Evolutionary conservation across 371 early-diverging fungal genomes (phyloP).

Genomic region (Mucor racemosus): DNA sequence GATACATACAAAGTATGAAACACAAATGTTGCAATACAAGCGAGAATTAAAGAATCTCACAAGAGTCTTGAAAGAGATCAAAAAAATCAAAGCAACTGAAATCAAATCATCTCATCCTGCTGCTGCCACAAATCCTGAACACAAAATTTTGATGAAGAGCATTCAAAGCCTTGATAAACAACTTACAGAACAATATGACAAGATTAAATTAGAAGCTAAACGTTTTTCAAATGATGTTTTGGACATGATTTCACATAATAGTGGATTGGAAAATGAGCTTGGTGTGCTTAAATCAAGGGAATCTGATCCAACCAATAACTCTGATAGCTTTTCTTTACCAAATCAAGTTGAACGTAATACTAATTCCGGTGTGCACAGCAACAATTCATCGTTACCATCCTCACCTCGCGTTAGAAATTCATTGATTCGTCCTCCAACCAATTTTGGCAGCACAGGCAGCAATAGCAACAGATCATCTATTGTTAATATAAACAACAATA

Average conservation of each 20-base stretch:
- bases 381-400: slow-evolving; percentile 7
- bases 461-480: slow-evolving; percentile 1
- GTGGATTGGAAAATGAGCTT: slow-evolving; percentile 13
- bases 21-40: slow-evolving; percentile 17
- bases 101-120: not conserved
- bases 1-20: slow-evolving; percentile 17
- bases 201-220: slow-evolving; percentile 23
- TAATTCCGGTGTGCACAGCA: not conserved
- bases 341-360: slow-evolving; percentile 1
- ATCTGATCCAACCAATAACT: not conserved
- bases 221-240: slow-evolving; percentile 26
- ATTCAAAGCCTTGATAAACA: slow-evolving; percentile 27
- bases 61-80: slow-evolving; percentile 24
- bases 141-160: slow-evolving; percentile 24
- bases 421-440: slow-evolving; percentile 21
- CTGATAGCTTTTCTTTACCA: not conserved
- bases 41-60: slow-evolving; percentile 21
- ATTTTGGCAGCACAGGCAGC: slow-evolving; percentile 6
- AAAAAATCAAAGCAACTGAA: slow-evolving; percentile 20
- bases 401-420: slow-evolving; percentile 16
- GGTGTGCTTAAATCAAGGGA: slow-evolving; percentile 14
- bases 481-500: not conserved
- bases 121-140: slow-evolving; percentile 13
- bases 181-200: slow-evolving; percentile 31
- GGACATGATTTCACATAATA: slow-evolving; percentile 13